phyloP scores from a whole-genome alignment of 2,329 filamentous ascomycete species.

The Pseudonectria foliicola region DNA sequence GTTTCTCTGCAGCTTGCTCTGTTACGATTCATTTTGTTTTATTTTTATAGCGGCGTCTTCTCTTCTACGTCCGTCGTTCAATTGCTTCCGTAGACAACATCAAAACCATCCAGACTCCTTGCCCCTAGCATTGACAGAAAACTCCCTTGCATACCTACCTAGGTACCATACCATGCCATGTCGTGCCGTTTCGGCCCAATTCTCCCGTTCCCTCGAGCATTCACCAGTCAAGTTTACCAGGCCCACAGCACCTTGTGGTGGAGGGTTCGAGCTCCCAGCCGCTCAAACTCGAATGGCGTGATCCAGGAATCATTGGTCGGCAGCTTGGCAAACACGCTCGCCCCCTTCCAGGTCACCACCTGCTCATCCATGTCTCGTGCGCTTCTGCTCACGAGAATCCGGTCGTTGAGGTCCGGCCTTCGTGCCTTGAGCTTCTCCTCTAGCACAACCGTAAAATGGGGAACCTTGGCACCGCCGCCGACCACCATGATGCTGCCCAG shows the following conservation, averaged over 20 bases:
- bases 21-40: too few species aligned
- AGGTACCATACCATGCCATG: constrained; percentile 1
- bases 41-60: too few species aligned
- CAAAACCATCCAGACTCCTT: constrained; percentile 19
- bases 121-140: constrained; percentile 7
- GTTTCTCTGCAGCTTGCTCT: too few species aligned
- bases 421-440: constrained; percentile 73
- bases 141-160: not conserved
- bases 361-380: constrained; percentile 93
- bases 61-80: too few species aligned
- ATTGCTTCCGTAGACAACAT: constrained; percentile 6
- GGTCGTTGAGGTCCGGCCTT: constrained; percentile 52
- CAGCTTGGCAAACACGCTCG: constrained; percentile 89
- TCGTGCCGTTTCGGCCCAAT: constrained; percentile 1
- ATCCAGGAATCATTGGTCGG: constrained; percentile 96
- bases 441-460: constrained; percentile 71
- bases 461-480: constrained; percentile 75
- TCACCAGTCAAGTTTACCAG: constrained; percentile 33
- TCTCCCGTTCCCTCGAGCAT: not conserved
- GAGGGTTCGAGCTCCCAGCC: constrained; percentile 71
- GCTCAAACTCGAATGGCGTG: constrained; percentile 77
- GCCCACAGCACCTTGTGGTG: constrained; percentile 72
- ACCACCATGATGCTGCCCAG: constrained; percentile 86
- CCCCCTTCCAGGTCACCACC: constrained; percentile 97
- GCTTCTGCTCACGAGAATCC: constrained; percentile 58